Base-by-base conservation (phyloP, 176 grass and related monocot genomes). In the Triticum turgidum region DNA sequence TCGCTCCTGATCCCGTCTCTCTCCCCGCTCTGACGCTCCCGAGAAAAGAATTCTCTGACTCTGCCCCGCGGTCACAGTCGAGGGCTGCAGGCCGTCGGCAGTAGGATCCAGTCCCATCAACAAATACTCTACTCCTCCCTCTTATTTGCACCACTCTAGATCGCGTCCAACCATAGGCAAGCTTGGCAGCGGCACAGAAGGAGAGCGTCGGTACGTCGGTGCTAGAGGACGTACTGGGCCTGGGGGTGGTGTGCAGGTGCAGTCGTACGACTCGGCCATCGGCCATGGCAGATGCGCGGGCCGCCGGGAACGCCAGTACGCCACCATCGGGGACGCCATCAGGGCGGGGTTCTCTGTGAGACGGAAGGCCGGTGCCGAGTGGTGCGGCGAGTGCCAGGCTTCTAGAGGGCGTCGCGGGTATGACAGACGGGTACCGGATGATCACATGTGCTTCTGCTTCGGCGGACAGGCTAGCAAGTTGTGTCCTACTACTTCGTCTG, bases 401-500 rank as follows among this genome's bases (percentile, higher is more conserved):
- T 88, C 87, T 2, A 86, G 91, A 37, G 91, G 94, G 35, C 35
- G 34, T 6, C 35, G 27, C 5, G 35, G 35, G 35, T 37, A 37
- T 37, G 35, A 37, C 6, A 6, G 35, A 5, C 0, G 35, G 11
- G 71, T 76, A n/a, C 34, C 59, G 32, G 5, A 3, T 29, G 49
- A 85, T 22, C 61, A 47, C 1, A 80, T 72, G 7, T 91, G 94
- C 67, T 81, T 65, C 69, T 91, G 94, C 72, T n/a, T 21, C 10
- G 1, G 47, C 29, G 84, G 81, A 4, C 1, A 30, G 1, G 65
- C 42, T 56, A 14, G 18, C 25, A 52, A 37, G 6, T 75, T 47
- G 21, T 86, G 77, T 42, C 39, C 49, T 24, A 42, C 41, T 42
- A 9, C 41, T 10, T 42, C 41, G 41, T 80, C 76, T 24, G 68